These are phyloP conservation scores for Triticum turgidum DNA, from an alignment of 176 grass and related monocot species.

Conservation along the genomic window DNA sequence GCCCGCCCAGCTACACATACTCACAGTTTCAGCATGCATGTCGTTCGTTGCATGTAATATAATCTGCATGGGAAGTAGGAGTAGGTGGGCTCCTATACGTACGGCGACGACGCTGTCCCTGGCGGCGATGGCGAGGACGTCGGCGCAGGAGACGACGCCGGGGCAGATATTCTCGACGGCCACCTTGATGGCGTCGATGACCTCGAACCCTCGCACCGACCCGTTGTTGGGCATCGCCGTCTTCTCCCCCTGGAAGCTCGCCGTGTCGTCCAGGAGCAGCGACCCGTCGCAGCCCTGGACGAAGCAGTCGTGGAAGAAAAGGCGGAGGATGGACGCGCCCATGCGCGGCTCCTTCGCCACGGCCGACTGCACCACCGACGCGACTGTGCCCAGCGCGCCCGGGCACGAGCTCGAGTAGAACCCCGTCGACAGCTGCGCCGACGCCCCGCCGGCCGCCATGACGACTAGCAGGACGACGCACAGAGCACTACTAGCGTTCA, in stretches of 20 bases:
- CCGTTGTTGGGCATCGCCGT: slow-evolving; percentile 55
- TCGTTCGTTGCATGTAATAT: no score
- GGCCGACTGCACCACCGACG: slow-evolving; percentile 42
- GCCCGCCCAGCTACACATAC: slow-evolving; percentile 49
- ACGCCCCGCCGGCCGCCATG: not conserved
- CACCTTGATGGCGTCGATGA: slow-evolving; percentile 70
- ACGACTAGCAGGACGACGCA: not conserved
- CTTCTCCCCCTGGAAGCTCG: slow-evolving; percentile 70
- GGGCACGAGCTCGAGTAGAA: slow-evolving; percentile 72
- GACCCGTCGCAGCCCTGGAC: slow-evolving; percentile 86
- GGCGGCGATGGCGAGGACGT: slow-evolving; percentile 69
- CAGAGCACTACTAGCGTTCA: not conserved
- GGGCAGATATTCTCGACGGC: slow-evolving; percentile 62
- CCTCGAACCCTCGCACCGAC: slow-evolving; percentile 77
- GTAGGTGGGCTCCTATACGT: not conserved
- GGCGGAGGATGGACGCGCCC: slow-evolving; percentile 75
- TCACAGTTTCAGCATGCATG: not conserved
- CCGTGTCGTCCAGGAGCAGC: slow-evolving; percentile 62
- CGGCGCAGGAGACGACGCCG: slow-evolving; percentile 80
- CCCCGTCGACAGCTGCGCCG: slow-evolving; percentile 20
- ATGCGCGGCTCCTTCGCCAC: slow-evolving; percentile 54
- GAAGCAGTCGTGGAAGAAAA: slow-evolving; percentile 89
- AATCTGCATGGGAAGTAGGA: not conserved
- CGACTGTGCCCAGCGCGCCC: slow-evolving; percentile 36
- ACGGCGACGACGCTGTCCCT: slow-evolving; percentile 64